Base-by-base conservation (phyloP, 2,329 filamentous ascomycete genomes). In the Canariomyces notabilis region DNA sequence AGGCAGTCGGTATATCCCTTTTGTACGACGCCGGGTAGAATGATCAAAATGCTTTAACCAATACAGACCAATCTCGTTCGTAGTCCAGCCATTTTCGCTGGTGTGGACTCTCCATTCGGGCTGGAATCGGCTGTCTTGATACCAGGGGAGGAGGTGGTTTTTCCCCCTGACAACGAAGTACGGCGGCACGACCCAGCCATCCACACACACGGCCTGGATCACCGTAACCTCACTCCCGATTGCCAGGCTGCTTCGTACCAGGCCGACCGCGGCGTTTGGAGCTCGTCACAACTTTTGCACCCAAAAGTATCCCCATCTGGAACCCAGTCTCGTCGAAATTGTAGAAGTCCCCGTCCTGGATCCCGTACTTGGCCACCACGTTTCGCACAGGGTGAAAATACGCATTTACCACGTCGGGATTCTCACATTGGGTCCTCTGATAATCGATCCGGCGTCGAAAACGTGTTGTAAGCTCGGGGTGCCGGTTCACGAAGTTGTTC, bases 321-420 rank as follows among this genome's bases (percentile, higher is more conserved):
- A n/a, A n/a, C n/a, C n/a, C n/a, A 36, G 55, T 64, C 50, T 66
- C 50, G 47, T 59, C 46, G 36, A 58, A 60, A 47, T 58, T 59
- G 36, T 59, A 58, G 29, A 56, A 40, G 52, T 60, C 52, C 6
- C 11, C 32, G 7, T 53, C 50, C 8, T 38, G 19, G 42, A 59
- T 55, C n/a, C 4, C 37, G 22, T 38, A 38, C 22, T 58, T 58
- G 15, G 50, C 54, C 12, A 41, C 46, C 37, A 47, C 46, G 29
- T 46, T 26, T 26, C n/a, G 35, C 22, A 37, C 19, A 14, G 20
- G 18, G 18, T 14, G 18, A 21, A 37, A 37, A 18, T 19, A 37
- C 19, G 19, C 35, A 9, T 37, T 37, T 22, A 37, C 35, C 14
- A 37, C 19, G 19, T 49, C 34, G 15, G 37, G 50, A 55, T 59